Conservation (phyloP, 176 grass and related monocot species). For the Oropetium thomaeum region DNA sequence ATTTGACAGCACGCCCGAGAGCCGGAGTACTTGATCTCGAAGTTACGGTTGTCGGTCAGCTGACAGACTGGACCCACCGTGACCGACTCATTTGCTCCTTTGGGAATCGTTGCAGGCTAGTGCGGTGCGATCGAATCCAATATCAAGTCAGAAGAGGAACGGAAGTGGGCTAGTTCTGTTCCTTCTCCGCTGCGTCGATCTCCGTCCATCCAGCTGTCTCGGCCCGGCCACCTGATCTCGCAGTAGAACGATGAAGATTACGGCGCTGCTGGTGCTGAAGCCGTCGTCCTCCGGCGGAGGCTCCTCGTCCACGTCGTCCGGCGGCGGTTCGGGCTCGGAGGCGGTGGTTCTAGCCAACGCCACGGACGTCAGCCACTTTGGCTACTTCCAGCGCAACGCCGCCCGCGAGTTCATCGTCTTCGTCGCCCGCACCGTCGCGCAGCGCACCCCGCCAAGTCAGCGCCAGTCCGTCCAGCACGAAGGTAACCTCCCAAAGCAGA, state of each 20-base stretch:
- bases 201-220: not conserved
- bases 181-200: slow-evolving; percentile 13
- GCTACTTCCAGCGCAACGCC: slow-evolving; percentile 72
- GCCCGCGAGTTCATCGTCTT: slow-evolving; percentile 88
- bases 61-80: not conserved
- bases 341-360: slow-evolving; percentile 78
- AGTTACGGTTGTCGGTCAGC: not conserved
- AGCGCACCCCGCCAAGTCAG: slow-evolving; percentile 66
- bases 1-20: too few species aligned
- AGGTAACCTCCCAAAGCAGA: slow-evolving; percentile 54
- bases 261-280: slow-evolving; percentile 77
- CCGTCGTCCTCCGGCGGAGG: slow-evolving; percentile 38
- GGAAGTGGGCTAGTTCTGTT: not conserved
- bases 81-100: not conserved
- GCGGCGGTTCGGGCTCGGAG: slow-evolving; percentile 38
- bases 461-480: slow-evolving; percentile 92
- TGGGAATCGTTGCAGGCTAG: not conserved
- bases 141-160: not conserved
- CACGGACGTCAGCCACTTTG: slow-evolving; percentile 89
- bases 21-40: too few species aligned
- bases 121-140: slow-evolving; percentile 21
- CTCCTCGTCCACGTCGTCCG: slow-evolving; percentile 37
- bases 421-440: slow-evolving; percentile 76
- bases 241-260: slow-evolving; percentile 66
- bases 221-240: not conserved